Percentiles rank a stretch among this genome's conserved stretches.
Evolutionary conservation across 106 monocot species (phyloP).

Genomic region (Vanilla planifolia): DNA sequence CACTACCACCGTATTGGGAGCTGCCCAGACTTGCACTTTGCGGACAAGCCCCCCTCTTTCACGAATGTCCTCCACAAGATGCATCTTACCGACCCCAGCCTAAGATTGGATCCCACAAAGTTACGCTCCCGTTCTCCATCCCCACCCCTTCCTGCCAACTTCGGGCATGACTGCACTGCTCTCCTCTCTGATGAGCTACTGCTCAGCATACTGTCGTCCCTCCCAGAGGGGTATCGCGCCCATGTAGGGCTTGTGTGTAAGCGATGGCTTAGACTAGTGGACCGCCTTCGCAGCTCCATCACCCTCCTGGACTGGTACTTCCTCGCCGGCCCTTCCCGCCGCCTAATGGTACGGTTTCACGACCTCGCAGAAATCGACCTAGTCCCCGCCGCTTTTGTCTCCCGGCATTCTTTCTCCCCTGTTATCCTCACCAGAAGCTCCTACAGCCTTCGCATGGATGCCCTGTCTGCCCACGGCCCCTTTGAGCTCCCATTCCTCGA

Average conservation of each 20-base stretch:
- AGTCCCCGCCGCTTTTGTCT: conserved; percentile 56
- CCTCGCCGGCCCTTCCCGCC: conserved; percentile 31
- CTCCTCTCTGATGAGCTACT: conserved; percentile 78
- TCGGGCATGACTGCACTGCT: conserved; percentile 36
- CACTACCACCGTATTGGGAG: conserved; percentile 19
- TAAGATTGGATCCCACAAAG: conserved; percentile 14
- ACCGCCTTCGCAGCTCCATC: conserved; percentile 55
- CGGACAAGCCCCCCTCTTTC: conserved; percentile 16
- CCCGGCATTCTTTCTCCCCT: conserved; percentile 13
- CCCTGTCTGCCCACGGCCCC: conserved; percentile 10
- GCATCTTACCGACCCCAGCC: conserved; percentile 17
- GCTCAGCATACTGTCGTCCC: conserved; percentile 46
- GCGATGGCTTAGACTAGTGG: conserved; percentile 77
- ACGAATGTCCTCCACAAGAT: conserved; percentile 37
- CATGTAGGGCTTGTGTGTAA: conserved; percentile 63
- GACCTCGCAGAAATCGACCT: conserved; percentile 62
- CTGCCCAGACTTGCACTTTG: conserved; percentile 28
- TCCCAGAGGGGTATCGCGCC: conserved; percentile 19
- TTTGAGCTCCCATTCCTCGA: conserved; percentile 26
- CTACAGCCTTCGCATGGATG: conserved; percentile 46
- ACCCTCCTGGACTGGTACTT: conserved; percentile 58
- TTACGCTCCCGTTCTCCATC: conserved; percentile 23
- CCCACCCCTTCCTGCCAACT: background rate
- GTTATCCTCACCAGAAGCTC: conserved; percentile 44
- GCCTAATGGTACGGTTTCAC: conserved; percentile 54